Base-by-base conservation (phyloP, 2,329 filamentous ascomycete species). In the Xylaria sp. region DNA sequence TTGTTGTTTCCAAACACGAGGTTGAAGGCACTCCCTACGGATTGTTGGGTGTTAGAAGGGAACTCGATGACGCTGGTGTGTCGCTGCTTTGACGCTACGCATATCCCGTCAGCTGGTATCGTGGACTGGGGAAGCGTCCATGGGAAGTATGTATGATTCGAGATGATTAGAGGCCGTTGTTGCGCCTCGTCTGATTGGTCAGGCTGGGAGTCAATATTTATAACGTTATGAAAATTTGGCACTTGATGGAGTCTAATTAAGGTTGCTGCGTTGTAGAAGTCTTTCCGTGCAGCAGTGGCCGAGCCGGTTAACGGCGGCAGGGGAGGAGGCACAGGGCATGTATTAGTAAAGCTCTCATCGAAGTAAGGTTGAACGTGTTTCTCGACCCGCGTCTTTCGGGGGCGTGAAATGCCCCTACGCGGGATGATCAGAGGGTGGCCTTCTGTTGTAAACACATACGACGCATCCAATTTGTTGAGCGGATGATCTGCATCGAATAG, bases 401-500 rank as follows among this genome's bases (percentile, higher is more conserved):
- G 75, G 61, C 75, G 79, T 1, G 51, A 69, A 1, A 39, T 71
- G 24, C 78, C 72, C 68, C 80, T 82, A 65, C 83, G 85, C 12
- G 94, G 94, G 61, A 99, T 91, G 50, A 98, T 86, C 53, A 99
- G 84, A 2, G 96, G 96, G 79, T 99, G 96, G 0, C 95, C 96
- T 81, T 99, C 96, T 0, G 96, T 99, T 0, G 93, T 96, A 78
- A 99, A 98, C 14, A 99, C 95, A 78, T 92, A 97, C 0, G 94
- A 89, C 0, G 90, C 90, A 79, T 98, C 96, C 47, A 97, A 82
- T 21, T 89, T 90, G 79, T 98, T 98, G 50, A 99, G 82, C 0
- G 94, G 93, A 80, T 98, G 96, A 14, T 90, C 86, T 4, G 90
- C 86, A 72, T 97, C 93, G 79, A 97, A 98, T 2, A 98, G 87